Conservation (phyloP, 331 rosid genomes). For the Quercus lobata region DNA sequence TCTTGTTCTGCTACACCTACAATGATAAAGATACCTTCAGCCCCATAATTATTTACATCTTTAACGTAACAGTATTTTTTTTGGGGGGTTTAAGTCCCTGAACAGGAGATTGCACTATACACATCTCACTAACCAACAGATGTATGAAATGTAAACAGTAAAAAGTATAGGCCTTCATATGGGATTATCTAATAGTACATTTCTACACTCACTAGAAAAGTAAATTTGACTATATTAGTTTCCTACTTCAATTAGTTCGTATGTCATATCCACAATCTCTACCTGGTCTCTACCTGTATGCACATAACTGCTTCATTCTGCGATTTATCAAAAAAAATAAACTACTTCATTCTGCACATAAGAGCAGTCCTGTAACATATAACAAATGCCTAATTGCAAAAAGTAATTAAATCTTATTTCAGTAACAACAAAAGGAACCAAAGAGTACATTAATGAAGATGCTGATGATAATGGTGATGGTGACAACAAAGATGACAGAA, state of each 20-base stretch:
- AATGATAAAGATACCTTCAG: background rate
- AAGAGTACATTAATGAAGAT: background rate
- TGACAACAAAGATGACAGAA: background rate
- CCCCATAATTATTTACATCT: background rate
- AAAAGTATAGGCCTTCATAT: background rate
- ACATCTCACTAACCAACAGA: background rate
- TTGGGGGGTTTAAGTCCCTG: no score
- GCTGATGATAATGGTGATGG: background rate
- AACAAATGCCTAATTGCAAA: background rate
- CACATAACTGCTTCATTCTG: background rate
- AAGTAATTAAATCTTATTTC: background rate
- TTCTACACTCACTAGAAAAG: background rate
- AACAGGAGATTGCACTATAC: background rate
- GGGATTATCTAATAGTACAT: background rate
- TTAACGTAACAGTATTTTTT: background rate
- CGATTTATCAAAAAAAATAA: no score
- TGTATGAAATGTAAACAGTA: background rate
- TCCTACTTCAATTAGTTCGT: background rate
- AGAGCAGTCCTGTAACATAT: background rate
- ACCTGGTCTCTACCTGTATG: background rate
- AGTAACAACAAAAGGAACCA: background rate
- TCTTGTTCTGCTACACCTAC: slow-evolving; percentile 17
- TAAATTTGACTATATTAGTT: background rate
- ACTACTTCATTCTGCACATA: background rate
- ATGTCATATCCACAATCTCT: background rate